Evolutionary conservation across 371 early-diverging fungal genomes (phyloP), one percentile per base, ranked within the genome.

Genomic region (Apophysomyces ossiformis): DNA sequence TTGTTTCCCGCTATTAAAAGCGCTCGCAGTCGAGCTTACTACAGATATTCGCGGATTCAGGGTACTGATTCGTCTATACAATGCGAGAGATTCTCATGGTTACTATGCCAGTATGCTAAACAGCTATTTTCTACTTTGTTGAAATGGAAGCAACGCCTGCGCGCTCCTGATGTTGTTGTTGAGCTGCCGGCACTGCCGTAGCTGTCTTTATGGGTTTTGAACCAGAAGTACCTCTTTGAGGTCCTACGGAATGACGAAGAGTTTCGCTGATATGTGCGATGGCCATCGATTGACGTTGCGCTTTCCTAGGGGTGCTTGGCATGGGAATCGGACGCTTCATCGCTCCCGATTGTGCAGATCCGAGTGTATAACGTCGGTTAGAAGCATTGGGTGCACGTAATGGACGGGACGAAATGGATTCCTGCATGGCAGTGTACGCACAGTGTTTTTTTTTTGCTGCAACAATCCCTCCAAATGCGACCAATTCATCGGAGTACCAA

Each of bases 41-140:
- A 65, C 60, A 7, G 65, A 61, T 13, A 45, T 12, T 32, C 56
- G 61, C 37, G 64, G 69, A 60, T 61, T 64, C 39, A 69, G 38
- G 0, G 65, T 69, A 37, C 69, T 69, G 15, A 39, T 45, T 21
- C 69, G 64, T 45, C 69, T 61, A 61, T 6, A 35, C 15, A 35
- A 21, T 15, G 21, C 32, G 21, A 57, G 57, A 21, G 9, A 9
- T 21, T 15, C 56, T 12, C 43, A 43, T 43, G 43, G 43, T 9
- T 43, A 18, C 13, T 45, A 13, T 6, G 6, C 16, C 46, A 18
- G 16, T 45, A 26, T 26, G 32, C 32, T 26, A 26, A 26, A 26
- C 32, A 26, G 32, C 2, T 26, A 26, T 13, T 18, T 12, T 43
- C 7, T 45, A 45, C 46, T 45, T 45, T 45, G 57, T 13, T 15